phyloP scores from a whole-genome alignment of 345 rosid species.

The Trapa bicornis region DNA sequence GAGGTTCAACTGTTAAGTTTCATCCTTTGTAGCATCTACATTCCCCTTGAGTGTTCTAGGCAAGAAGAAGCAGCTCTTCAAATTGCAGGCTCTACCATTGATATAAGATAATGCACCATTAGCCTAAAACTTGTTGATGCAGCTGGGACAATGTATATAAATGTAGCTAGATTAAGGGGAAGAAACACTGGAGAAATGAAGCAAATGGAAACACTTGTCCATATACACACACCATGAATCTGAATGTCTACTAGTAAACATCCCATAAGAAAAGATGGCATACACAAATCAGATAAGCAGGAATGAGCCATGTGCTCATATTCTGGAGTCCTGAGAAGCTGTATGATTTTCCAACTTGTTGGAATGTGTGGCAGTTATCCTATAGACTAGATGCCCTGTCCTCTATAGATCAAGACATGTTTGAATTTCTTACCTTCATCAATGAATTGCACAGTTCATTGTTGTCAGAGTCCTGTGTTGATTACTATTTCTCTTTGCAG shows the following conservation, averaged over 20 bases:
- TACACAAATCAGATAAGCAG: too few relatives aligned
- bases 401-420: neutral
- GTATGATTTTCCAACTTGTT: neutral
- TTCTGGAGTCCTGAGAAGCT: neutral
- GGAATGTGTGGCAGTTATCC: neutral
- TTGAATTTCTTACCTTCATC: neutral
- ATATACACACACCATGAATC: neutral
- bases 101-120: slow-evolving; percentile 51
- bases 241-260: too few relatives aligned
- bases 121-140: slow-evolving; percentile 40
- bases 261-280: too few relatives aligned
- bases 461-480: slow-evolving; percentile 3
- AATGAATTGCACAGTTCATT: neutral
- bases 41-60: slow-evolving; percentile 61
- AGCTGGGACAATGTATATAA: neutral
- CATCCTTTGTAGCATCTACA: slow-evolving; percentile 91
- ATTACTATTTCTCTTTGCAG: slow-evolving; percentile 28
- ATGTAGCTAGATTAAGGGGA: neutral
- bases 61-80: slow-evolving; percentile 45
- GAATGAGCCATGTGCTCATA: neutral
- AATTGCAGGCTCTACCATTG: slow-evolving; percentile 52
- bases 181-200: neutral
- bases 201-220: neutral
- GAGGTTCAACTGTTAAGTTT: slow-evolving; percentile 66
- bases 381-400: neutral